phyloP scores from a whole-genome alignment of 2,329 filamentous ascomycete species.

The Trichoderma breve region DNA sequence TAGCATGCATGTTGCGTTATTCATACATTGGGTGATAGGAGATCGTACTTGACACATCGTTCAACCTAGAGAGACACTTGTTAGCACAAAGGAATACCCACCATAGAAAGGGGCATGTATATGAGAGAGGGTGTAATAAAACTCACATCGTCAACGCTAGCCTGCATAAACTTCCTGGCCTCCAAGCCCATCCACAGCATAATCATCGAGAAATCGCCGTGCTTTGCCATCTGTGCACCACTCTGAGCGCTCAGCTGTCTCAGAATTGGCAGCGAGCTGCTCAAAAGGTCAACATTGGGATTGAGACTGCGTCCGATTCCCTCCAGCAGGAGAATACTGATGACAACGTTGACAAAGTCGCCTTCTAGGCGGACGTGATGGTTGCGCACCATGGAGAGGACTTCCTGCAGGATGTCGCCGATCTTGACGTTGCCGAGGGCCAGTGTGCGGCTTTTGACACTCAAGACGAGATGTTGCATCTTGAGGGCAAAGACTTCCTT shows the following conservation, averaged over 20 bases:
- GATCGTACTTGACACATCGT: constrained; percentile 85
- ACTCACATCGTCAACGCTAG: constrained; percentile 81
- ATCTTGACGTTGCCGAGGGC: constrained; percentile 94
- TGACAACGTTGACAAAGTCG: constrained; percentile 97
- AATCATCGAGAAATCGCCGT: constrained; percentile 79
- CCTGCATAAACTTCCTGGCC: constrained; percentile 83
- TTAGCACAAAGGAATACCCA: background rate
- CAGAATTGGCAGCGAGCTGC: constrained; percentile 83
- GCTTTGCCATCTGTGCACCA: constrained; percentile 65
- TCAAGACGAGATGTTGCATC: constrained; percentile 94
- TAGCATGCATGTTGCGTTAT: background rate
- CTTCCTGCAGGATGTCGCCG: constrained; percentile 88
- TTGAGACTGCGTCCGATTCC: constrained; percentile 88
- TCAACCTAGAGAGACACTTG: constrained; percentile 58
- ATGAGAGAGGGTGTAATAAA: background rate
- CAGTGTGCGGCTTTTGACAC: constrained; percentile 86
- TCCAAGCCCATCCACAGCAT: constrained; percentile 90
- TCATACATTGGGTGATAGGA: constrained; percentile 82
- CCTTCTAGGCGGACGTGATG: constrained; percentile 95
- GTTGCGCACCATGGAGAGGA: constrained; percentile 82
- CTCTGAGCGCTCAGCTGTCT: constrained; percentile 80
- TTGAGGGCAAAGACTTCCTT: constrained; percentile 87
- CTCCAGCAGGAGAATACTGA: constrained; percentile 89
- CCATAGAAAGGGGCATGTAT: too few species aligned
- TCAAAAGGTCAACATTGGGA: constrained; percentile 81